Evolutionary conservation across 768 basidiomycete species (phyloP).

Genomic region (Phaffia australis): DNA sequence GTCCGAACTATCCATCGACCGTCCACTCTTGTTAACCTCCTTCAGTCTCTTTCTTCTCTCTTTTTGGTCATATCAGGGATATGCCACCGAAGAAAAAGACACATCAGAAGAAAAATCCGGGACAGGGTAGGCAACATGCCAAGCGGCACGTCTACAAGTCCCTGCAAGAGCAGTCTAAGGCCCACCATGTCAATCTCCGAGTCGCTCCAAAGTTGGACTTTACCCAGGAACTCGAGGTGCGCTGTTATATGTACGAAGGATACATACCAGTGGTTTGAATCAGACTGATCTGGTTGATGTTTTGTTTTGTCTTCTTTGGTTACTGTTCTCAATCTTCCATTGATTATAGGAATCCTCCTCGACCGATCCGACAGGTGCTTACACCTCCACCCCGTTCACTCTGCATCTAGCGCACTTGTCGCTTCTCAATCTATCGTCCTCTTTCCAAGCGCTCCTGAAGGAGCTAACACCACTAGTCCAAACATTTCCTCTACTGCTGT

Average conservation of each 20-base stretch:
- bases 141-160: conserved; percentile 16
- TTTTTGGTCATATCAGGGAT: no score
- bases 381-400: conserved; percentile 19
- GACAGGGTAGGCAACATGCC: conserved; percentile 8
- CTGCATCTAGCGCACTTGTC: conserved; percentile 34
- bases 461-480: conserved; percentile 32
- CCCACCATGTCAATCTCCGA: conserved; percentile 2
- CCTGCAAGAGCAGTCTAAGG: not conserved
- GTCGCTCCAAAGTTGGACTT: conserved; percentile 3
- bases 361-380: not conserved
- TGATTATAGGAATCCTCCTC: conserved; percentile 2
- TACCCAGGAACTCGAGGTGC: conserved; percentile 8
- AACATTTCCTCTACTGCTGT: conserved; percentile 36
- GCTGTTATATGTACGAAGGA: not conserved
- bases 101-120: conserved; percentile 10
- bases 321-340: not conserved
- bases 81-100: conserved; percentile 6
- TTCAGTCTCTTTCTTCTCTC: no score
- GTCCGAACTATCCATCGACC: no score
- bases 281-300: no score
- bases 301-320: not conserved
- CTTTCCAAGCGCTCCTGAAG: conserved; percentile 34
- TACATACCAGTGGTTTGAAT: not conserved
- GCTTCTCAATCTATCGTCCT: conserved; percentile 35
- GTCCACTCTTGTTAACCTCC: no score